Percentiles rank a stretch among this genome's conserved stretches.
These are phyloP conservation scores for Aspergillus piperis DNA, from an alignment of 2,329 filamentous ascomycete species.

Conservation along the genomic window DNA sequence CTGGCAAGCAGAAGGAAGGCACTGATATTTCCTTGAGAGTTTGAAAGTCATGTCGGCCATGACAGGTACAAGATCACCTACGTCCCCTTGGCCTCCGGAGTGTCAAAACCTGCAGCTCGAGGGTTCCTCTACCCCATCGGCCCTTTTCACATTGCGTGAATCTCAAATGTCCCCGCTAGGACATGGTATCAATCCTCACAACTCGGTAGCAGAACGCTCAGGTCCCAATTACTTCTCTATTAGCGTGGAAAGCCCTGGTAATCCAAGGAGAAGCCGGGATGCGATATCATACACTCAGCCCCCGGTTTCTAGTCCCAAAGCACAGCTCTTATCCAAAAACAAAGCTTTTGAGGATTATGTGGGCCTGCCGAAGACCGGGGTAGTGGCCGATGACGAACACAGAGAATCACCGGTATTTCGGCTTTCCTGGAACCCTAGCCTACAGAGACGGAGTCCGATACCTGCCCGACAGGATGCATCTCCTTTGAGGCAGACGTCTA, in stretches of 20 bases:
- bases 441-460: constrained; percentile 4
- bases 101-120: constrained; percentile 24
- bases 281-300: constrained; percentile 68
- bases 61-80: constrained; percentile 37
- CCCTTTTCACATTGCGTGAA: constrained; percentile 25
- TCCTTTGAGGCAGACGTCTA: constrained; percentile 21
- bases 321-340: constrained; percentile 54
- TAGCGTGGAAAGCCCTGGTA: constrained; percentile 59
- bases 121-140: constrained; percentile 19
- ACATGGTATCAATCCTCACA: constrained; percentile 20
- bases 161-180: constrained; percentile 25
- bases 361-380: constrained; percentile 60
- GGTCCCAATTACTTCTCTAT: constrained; percentile 91
- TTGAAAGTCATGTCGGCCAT: constrained; percentile 30
- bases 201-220: constrained; percentile 31
- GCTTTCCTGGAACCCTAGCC: constrained; percentile 18
- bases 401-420: constrained; percentile 23
- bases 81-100: constrained; percentile 36
- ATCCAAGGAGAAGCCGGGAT: constrained; percentile 73
- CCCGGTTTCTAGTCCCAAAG: constrained; percentile 55
- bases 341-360: constrained; percentile 80
- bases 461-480: constrained; percentile 1
- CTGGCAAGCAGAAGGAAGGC: constrained; percentile 11
- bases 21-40: constrained; percentile 3
- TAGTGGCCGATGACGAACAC: constrained; percentile 22